Base-by-base conservation (phyloP, 345 rosid species). In the Triadica sebifera region DNA sequence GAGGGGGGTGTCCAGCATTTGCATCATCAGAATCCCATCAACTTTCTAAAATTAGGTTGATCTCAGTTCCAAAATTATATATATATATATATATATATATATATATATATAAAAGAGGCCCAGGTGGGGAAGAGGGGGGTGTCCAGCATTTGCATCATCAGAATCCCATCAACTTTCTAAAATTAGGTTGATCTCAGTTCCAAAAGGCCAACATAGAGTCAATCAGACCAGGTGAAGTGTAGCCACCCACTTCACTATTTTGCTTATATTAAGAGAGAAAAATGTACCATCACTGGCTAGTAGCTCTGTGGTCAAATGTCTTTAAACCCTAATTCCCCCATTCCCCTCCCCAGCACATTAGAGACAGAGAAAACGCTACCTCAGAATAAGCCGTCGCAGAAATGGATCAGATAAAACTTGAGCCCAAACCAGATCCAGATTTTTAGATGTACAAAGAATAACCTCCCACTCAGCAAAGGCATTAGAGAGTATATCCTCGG, bases 371-470 rank as follows among this genome's bases (percentile, higher is more conserved):
- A 47, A 75, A 46, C 49, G 46, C 49, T 79, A 96, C 99, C 99
- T 93, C 43, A 96, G 85, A 80, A 96, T 93, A 80, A 96, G 85
- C 74, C 97, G 86, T 71, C 96, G 88, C 58, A 96, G 83, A 84
- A 96, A 96, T 45, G 90, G 95, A 82, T 96, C 96, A 37, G 91
- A 83, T 63, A 93, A 61, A 74, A 90, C 88, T 78, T 96, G 98
- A 13, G 97, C 98, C 99, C 99, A 96, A 56, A 91, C 98, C 25
- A 93, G 85, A 78, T 96, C 92, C 81, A 96, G 84, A 85, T 77
- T 84, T 72, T 83, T 81, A 67, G 93, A 87, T 74, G 85, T 91
- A 81, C 92, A 89, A 52, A 96, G 97, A 70, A 86, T 82, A n/a
- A 87, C 92, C 80, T 91, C 98, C 98, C 97, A 96, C 46, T 84